Percentiles rank a stretch among this genome's conserved stretches.
These are phyloP conservation scores for Pelargonium cotyledonis DNA, from an alignment of 441 rosid species.

Conservation along the genomic window DNA sequence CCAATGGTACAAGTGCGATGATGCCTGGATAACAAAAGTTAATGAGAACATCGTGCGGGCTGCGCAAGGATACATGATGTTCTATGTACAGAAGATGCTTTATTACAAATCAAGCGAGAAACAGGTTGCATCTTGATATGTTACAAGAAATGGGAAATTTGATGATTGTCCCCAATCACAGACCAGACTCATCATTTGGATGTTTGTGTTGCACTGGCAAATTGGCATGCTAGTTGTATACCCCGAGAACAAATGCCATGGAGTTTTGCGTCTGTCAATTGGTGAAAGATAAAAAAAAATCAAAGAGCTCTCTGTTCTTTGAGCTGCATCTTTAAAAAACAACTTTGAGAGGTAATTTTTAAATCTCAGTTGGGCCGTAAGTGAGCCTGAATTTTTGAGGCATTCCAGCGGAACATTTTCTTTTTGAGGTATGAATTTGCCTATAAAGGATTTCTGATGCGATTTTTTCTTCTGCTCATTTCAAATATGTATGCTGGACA, in stretches of 20 bases:
- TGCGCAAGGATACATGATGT: slow-evolving; percentile 77
- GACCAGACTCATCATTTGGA: not conserved
- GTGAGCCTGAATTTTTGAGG: slow-evolving; percentile 47
- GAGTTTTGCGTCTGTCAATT: slow-evolving; percentile 10
- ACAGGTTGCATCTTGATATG: slow-evolving; percentile 22
- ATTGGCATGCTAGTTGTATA: slow-evolving; percentile 16
- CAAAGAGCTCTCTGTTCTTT: not conserved
- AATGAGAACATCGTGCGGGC: slow-evolving; percentile 64
- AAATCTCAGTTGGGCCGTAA: slow-evolving; percentile 20
- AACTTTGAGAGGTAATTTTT: slow-evolving; percentile 12
- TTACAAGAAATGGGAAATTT: slow-evolving; percentile 6
- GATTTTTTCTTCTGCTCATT: slow-evolving; percentile 3
- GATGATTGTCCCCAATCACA: slow-evolving; percentile 5
- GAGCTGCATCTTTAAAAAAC: not conserved
- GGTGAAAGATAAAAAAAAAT: slow-evolving; percentile 9
- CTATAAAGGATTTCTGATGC: slow-evolving; percentile 22
- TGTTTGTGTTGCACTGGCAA: not conserved
- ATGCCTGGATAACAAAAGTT: slow-evolving; percentile 66
- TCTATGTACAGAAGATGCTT: slow-evolving; percentile 70
- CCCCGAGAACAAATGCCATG: slow-evolving; percentile 10
- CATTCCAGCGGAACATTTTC: slow-evolving; percentile 21
- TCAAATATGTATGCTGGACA: not conserved
- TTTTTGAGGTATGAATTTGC: slow-evolving; percentile 24
- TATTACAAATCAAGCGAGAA: slow-evolving; percentile 51
- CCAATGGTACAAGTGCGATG: slow-evolving; percentile 75